Evolutionary conservation across 2,329 filamentous ascomycete genomes (phyloP).

Genomic region (Ceratocystis cubensis): DNA sequence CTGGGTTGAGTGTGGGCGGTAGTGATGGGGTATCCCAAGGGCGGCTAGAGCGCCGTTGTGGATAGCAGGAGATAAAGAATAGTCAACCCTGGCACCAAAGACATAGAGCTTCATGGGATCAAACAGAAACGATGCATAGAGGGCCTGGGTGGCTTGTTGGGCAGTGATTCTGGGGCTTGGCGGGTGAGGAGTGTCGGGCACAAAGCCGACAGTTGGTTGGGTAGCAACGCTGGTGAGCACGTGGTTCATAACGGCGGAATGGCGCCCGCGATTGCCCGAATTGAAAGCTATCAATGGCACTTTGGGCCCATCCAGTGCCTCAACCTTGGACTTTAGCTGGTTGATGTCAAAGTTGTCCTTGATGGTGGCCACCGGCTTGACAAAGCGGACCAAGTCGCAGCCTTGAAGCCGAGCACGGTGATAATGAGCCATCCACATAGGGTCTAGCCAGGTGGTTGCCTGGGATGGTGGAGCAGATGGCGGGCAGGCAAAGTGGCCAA

Average conservation of each 20-base stretch:
- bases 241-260: slow-evolving; percentile 54
- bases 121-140: slow-evolving; percentile 54
- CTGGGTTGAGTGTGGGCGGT: slow-evolving; percentile 50
- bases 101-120: slow-evolving; percentile 62
- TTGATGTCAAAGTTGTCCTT: slow-evolving; percentile 52
- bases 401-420: slow-evolving; percentile 43
- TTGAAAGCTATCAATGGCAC: slow-evolving; percentile 53
- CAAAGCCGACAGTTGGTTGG: slow-evolving; percentile 26
- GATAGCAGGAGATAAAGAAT: slow-evolving; percentile 66
- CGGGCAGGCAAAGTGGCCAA: slow-evolving; percentile 40
- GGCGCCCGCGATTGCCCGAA: slow-evolving; percentile 47
- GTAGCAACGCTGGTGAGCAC: slow-evolving; percentile 31
- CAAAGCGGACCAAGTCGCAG: slow-evolving; percentile 51
- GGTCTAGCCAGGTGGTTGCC: slow-evolving; percentile 40
- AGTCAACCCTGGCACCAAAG: slow-evolving; percentile 58
- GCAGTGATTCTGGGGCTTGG: slow-evolving; percentile 38
- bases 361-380: slow-evolving; percentile 42
- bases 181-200: slow-evolving; percentile 22
- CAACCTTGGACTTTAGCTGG: slow-evolving; percentile 40
- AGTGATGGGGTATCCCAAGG: slow-evolving; percentile 57
- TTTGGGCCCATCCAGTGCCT: slow-evolving; percentile 31
- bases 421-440: slow-evolving; percentile 44
- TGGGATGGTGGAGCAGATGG: slow-evolving; percentile 17
- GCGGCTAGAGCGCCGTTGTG: slow-evolving; percentile 56
- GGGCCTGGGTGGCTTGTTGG: slow-evolving; percentile 48